Conservation (phyloP, 108 stramenopile species). For the Mediolabrus comicus region DNA sequence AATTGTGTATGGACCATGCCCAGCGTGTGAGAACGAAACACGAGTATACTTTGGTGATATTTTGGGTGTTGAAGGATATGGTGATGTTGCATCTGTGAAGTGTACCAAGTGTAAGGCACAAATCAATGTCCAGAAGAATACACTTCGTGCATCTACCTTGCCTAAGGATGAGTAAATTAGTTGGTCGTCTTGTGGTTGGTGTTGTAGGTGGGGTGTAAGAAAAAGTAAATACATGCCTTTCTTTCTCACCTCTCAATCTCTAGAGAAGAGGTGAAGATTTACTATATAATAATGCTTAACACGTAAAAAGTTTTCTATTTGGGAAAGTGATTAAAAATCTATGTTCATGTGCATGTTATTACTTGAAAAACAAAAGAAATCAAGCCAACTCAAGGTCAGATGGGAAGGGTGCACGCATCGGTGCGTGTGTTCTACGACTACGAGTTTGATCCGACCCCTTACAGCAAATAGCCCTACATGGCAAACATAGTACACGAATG, state of each 20-base stretch:
- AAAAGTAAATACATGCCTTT: neutral
- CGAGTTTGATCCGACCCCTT: slow-evolving; percentile 16
- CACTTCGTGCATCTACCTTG: slow-evolving; percentile 84
- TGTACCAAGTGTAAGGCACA: slow-evolving; percentile 86
- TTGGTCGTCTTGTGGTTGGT: neutral
- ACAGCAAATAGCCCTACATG: slow-evolving; percentile 40
- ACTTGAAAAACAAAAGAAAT: neutral
- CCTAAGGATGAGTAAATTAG: slow-evolving; percentile 54
- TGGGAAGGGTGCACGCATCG: slow-evolving; percentile 42
- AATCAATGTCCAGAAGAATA: slow-evolving; percentile 79
- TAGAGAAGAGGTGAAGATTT: neutral
- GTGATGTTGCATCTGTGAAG: slow-evolving; percentile 70
- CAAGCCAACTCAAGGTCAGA: slow-evolving; percentile 39
- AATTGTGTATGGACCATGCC: slow-evolving; percentile 93
- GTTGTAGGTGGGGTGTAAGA: neutral
- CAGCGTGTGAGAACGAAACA: slow-evolving; percentile 80
- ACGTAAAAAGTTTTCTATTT: neutral
- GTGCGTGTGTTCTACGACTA: slow-evolving; percentile 29
- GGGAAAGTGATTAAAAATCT: neutral
- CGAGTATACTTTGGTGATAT: slow-evolving; percentile 93
- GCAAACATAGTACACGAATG: slow-evolving; percentile 28
- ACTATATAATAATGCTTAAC: slow-evolving; percentile 1
- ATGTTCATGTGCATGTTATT: neutral
- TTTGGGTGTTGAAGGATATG: slow-evolving; percentile 87
- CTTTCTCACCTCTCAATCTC: too few relatives aligned